Evolutionary conservation across 129 eudicot genomes (phyloP), one percentile per base, ranked within the genome.

Genomic region (Flaveria trinervia): DNA sequence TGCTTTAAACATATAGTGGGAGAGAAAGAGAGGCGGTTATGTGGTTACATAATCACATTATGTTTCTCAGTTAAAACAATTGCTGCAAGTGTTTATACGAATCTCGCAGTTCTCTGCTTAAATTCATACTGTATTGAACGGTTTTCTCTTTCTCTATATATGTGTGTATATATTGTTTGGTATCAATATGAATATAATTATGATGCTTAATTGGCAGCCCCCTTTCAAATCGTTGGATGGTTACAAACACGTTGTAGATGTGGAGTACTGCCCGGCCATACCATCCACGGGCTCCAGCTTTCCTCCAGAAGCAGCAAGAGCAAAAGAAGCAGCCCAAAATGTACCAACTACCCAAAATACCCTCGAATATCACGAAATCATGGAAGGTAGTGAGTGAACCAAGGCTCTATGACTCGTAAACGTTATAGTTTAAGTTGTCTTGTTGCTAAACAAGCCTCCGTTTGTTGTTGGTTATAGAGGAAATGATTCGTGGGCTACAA

Each of bases 401-500:
- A 62, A n/a, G 14, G 16, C 20, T 60, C 72, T 65, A 50, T 39
- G 18, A 18, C 26, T 39, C 49, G 48, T 18, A 49, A 10, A 55
- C 14, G 5, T 48, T 49, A 9, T 68, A 9, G 12, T 49, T 49
- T 9, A 70, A 62, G 23, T 16, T 50, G 25, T 52, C 11, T 52
- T n/a, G 20, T 65, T 41, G 72, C 45, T 28, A 12, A 52, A 15
- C 23, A 65, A 65, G 45, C 33, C 57, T 57, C 64, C 72, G 20
- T 74, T 33, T 69, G 71, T 78, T 33, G 12, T 61, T 61, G 68
- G 68, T 61, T 80, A 57, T 86, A 94, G 99, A 95, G 97, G 97
- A 95, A 83, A 95, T 95, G 99, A 89, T 95, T 77, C 90, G 81
- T 15, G 99, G 99, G 55, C 78, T 95, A 78, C 99, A 95, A 71